These are phyloP conservation scores for Thermoascus crustaceus DNA, from an alignment of 2,329 filamentous ascomycete genomes.

Conservation along the genomic window DNA sequence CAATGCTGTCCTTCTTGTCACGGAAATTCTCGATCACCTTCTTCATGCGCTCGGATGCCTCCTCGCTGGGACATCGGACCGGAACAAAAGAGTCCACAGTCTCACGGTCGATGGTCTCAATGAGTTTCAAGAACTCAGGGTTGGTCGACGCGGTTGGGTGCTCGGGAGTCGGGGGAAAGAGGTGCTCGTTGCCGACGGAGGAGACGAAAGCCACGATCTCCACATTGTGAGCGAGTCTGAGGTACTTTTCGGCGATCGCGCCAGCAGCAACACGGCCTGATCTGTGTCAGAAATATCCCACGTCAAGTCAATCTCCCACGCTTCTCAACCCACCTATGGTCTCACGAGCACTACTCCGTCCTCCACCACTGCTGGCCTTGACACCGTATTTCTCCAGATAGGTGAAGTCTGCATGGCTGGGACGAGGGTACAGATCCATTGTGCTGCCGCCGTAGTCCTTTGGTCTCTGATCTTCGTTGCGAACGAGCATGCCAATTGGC, in stretches of 20 bases:
- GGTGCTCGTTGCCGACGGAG: constrained; percentile 70
- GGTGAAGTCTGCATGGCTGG: constrained; percentile 92
- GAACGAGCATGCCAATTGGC: constrained; percentile 77
- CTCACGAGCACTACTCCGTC: constrained; percentile 84
- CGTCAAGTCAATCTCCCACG: neutral
- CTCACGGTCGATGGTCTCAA: constrained; percentile 63
- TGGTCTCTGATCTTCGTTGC: constrained; percentile 87
- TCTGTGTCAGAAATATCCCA: neutral
- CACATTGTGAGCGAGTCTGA: constrained; percentile 68
- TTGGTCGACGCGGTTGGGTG: constrained; percentile 64
- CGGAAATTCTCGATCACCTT: constrained; percentile 68
- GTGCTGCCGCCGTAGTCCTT: constrained; percentile 84
- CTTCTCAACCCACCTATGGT: constrained; percentile 60
- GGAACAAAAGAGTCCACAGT: constrained; percentile 78
- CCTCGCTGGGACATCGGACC: constrained; percentile 72
- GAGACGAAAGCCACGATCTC: constrained; percentile 89
- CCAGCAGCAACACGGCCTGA: constrained; percentile 75
- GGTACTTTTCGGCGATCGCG: constrained; percentile 88
- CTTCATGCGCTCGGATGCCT: constrained; percentile 63
- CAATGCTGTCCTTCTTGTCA: constrained; percentile 78
- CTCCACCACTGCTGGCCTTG: constrained; percentile 83
- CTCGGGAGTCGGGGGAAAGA: constrained; percentile 63
- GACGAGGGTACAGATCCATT: constrained; percentile 85
- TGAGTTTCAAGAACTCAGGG: constrained; percentile 67
- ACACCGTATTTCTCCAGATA: constrained; percentile 96